Conservation (phyloP, 164 flowering plant species). For the Chimonanthus salicifolius region DNA sequence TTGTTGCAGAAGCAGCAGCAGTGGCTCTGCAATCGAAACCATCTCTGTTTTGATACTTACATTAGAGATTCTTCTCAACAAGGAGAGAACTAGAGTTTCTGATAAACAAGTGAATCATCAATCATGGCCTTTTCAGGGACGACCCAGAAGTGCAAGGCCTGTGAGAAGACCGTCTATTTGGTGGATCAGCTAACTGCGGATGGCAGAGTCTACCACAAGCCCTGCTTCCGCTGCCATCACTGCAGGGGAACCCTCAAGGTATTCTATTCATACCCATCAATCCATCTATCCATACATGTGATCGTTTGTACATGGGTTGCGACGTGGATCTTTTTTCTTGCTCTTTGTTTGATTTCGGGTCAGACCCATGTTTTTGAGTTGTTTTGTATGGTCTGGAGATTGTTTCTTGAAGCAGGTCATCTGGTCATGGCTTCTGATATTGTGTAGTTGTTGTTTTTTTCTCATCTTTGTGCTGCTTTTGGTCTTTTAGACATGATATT, state of each 20-base stretch:
- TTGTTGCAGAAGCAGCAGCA: background rate
- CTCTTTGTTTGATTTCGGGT: no score
- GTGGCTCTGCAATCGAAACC: background rate
- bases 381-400: no score
- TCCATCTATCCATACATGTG: background rate
- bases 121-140: constrained; percentile 63
- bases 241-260: constrained; percentile 84
- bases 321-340: no score
- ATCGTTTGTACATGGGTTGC: background rate
- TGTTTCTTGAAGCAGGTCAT: no score
- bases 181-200: constrained; percentile 77
- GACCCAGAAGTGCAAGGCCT: constrained; percentile 77
- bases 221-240: constrained; percentile 84
- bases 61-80: no score
- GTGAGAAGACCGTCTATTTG: constrained; percentile 77
- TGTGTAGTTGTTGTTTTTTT: background rate
- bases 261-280: background rate
- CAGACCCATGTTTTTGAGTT: no score
- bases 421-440: background rate
- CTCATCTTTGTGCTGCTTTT: background rate
- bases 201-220: constrained; percentile 62
- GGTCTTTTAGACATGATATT: background rate
- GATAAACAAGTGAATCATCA: background rate
- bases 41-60: no score
- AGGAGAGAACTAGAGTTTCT: background rate